These are phyloP conservation scores for Penicillium fuscoglaucum DNA, from an alignment of 2,329 filamentous ascomycete species.

Conservation along the genomic window DNA sequence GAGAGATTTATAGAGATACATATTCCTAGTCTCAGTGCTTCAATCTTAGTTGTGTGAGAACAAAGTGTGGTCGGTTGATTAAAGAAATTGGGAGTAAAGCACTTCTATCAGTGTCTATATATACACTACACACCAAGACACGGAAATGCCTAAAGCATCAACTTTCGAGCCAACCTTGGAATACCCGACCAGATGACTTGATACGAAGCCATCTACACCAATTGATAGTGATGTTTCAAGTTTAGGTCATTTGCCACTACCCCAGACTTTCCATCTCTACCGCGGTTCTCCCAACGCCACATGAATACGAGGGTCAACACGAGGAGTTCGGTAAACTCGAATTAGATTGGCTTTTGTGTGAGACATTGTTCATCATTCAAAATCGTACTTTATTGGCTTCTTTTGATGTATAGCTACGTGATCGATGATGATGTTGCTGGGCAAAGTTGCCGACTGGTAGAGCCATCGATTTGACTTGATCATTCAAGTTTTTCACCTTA, in stretches of 20 bases:
- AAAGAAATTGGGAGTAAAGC: neutral
- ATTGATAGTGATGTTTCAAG: neutral
- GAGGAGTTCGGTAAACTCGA: neutral
- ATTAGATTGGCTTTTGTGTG: slow-evolving; percentile 11
- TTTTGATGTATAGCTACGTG: neutral
- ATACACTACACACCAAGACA: neutral
- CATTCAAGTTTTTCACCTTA: neutral
- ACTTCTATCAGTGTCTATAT: neutral
- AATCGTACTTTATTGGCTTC: neutral
- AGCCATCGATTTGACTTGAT: neutral
- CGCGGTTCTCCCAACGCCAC: neutral
- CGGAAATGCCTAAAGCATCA: neutral
- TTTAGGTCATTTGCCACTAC: neutral
- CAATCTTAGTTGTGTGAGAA: neutral
- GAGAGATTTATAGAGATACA: slow-evolving; percentile 1
- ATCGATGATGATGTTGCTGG: neutral
- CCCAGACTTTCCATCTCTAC: neutral
- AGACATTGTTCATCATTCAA: slow-evolving; percentile 10
- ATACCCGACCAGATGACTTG: slow-evolving; percentile 4
- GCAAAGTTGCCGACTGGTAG: neutral
- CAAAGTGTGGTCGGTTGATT: neutral
- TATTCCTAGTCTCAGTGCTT: neutral
- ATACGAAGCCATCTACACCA: slow-evolving; percentile 3
- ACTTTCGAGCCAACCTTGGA: neutral
- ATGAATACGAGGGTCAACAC: slow-evolving; percentile 14